A percentile compares a stretch with the other conserved stretches of the same genome.
Conservation (phyloP, 2,329 filamentous ascomycete genomes). For the Rhynchosporium secalis region DNA sequence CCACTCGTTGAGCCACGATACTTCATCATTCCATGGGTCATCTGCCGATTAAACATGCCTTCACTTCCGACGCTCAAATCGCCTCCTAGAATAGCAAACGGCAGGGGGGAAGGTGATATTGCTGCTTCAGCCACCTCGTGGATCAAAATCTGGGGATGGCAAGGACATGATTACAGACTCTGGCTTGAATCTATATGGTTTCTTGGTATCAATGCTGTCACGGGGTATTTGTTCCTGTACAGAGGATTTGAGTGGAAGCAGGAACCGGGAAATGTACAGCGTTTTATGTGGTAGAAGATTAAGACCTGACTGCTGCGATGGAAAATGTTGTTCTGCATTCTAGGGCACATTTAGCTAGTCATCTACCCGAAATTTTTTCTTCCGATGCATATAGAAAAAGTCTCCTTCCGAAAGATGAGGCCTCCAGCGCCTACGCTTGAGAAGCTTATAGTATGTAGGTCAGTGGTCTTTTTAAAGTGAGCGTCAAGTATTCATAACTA, state of each 20-base stretch:
- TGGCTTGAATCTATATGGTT: slow-evolving; percentile 71
- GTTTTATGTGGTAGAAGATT: slow-evolving; percentile 75
- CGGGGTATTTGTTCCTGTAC: slow-evolving; percentile 70
- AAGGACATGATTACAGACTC: slow-evolving; percentile 36
- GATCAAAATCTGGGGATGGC: slow-evolving; percentile 19
- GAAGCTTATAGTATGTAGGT: too few relatives aligned
- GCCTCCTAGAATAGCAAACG: not conserved
- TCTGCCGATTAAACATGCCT: slow-evolving; percentile 83
- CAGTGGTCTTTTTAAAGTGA: too few relatives aligned
- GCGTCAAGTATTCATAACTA: too few relatives aligned
- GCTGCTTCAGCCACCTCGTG: not conserved
- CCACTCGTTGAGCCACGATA: slow-evolving; percentile 94
- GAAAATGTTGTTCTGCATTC: too few relatives aligned
- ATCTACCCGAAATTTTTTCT: too few relatives aligned
- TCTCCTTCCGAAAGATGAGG: too few relatives aligned
- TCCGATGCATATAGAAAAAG: too few relatives aligned
- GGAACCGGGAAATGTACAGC: slow-evolving; percentile 58
- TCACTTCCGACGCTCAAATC: slow-evolving; percentile 55
- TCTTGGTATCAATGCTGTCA: slow-evolving; percentile 60
- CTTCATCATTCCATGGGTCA: slow-evolving; percentile 92
- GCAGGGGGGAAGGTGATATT: not conserved
- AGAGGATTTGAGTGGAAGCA: slow-evolving; percentile 63
- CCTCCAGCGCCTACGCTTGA: too few relatives aligned
- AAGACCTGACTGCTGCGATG: not conserved
- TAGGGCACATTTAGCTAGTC: too few relatives aligned